Conservation (phyloP, 345 rosid genomes). For the Noccaea bulbosa region DNA sequence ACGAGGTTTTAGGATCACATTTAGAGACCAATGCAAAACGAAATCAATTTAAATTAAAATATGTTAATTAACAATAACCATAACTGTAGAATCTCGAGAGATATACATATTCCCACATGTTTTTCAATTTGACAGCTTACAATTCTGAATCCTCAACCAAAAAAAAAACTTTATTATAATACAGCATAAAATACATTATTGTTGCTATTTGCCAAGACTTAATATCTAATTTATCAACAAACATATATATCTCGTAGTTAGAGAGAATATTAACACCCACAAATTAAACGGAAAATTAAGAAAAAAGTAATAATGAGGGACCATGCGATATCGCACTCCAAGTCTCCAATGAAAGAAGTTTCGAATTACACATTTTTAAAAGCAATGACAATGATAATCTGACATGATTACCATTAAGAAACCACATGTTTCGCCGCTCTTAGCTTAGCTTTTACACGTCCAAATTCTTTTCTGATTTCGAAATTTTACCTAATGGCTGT, state of each 20-base stretch:
- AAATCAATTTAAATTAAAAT: constrained; percentile 26
- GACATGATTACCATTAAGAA: constrained; percentile 6
- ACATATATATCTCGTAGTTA: neutral
- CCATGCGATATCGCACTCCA: constrained; percentile 22
- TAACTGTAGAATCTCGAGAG: constrained; percentile 26
- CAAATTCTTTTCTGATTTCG: constrained; percentile 18
- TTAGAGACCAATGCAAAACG: constrained; percentile 24
- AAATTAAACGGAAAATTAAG: neutral
- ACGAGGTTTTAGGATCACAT: constrained; percentile 30
- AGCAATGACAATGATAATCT: neutral
- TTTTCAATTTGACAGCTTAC: constrained; percentile 20
- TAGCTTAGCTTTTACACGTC: neutral
- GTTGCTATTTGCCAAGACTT: constrained; percentile 9
- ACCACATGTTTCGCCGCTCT: constrained; percentile 27
- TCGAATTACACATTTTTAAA: constrained; percentile 23
- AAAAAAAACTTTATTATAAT: neutral
- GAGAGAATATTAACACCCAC: constrained; percentile 3
- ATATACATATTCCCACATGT: neutral
- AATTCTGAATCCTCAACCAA: constrained; percentile 2
- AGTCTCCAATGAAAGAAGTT: constrained; percentile 22
- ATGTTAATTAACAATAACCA: constrained; percentile 10
- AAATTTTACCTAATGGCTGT: constrained; percentile 20
- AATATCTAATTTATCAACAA: neutral
- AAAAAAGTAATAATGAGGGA: neutral
- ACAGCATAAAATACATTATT: neutral